Conservation (phyloP, 768 basidiomycete species). For the Sutorius australiensis region DNA sequence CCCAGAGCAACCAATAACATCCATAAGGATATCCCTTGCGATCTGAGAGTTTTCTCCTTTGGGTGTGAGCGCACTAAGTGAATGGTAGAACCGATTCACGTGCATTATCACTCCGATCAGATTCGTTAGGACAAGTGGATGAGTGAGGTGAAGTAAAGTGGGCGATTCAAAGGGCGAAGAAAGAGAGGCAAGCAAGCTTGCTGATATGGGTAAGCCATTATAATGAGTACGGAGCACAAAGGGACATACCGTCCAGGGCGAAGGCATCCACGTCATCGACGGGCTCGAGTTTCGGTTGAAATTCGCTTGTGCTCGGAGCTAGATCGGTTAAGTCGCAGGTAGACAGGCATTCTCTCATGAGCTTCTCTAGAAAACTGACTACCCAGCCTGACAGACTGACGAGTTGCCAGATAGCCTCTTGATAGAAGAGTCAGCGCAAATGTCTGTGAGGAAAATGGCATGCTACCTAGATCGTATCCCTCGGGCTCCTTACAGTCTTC, state of each 20-base stretch:
- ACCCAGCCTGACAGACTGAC: slow-evolving; percentile 61
- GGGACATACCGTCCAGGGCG: slow-evolving; percentile 20
- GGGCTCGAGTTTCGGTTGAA: slow-evolving; percentile 26
- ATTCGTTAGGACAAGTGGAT: slow-evolving; percentile 57
- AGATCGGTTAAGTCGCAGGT: slow-evolving; percentile 26
- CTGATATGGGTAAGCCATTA: slow-evolving; percentile 33
- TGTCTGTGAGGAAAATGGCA: background rate
- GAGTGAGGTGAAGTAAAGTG: slow-evolving; percentile 55
- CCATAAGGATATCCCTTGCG: slow-evolving; percentile 59
- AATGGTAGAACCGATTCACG: slow-evolving; percentile 55
- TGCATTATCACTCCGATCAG: slow-evolving; percentile 49
- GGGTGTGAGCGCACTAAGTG: slow-evolving; percentile 50
- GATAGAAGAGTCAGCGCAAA: slow-evolving; percentile 5
- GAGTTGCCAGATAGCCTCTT: slow-evolving; percentile 74
- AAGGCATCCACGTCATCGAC: slow-evolving; percentile 25
- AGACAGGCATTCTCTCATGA: slow-evolving; percentile 53
- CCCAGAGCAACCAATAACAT: slow-evolving; percentile 62
- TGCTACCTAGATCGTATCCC: slow-evolving; percentile 59
- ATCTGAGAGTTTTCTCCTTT: slow-evolving; percentile 60
- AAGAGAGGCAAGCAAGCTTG: slow-evolving; percentile 6
- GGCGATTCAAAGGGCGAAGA: slow-evolving; percentile 33
- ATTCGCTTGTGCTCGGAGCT: slow-evolving; percentile 8
- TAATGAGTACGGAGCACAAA: slow-evolving; percentile 32
- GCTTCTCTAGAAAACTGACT: slow-evolving; percentile 54
- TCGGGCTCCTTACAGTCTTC: slow-evolving; percentile 61